Evolutionary conservation across 2,329 filamentous ascomycete species (phyloP).

Genomic region (Chalaropsis thielavioides): DNA sequence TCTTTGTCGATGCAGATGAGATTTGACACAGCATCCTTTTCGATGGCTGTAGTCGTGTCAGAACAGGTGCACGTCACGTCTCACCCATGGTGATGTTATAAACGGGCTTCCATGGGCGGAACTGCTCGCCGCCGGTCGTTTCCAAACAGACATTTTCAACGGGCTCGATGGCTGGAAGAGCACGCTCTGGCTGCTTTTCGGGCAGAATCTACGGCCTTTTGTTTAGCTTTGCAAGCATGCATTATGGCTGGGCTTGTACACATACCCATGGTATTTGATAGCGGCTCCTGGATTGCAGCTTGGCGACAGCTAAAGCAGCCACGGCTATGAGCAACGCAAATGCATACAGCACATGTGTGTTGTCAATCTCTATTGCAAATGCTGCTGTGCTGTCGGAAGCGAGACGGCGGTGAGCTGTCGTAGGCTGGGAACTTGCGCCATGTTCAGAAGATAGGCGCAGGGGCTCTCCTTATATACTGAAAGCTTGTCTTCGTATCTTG

Average conservation of each 20-base stretch:
- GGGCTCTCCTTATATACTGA: background rate
- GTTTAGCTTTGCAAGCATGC: background rate
- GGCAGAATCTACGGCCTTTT: constrained; percentile 1
- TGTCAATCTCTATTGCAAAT: background rate
- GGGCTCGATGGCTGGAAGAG: constrained; percentile 19
- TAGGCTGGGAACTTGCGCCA: background rate
- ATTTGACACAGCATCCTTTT: constrained; percentile 31
- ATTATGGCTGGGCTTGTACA: background rate
- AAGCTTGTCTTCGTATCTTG: background rate
- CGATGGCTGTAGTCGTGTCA: constrained; percentile 27
- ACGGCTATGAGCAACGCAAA: constrained; percentile 2
- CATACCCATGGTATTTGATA: background rate
- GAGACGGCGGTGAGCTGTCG: background rate
- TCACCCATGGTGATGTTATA: constrained; percentile 43
- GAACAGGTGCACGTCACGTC: constrained; percentile 6
- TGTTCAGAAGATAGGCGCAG: background rate
- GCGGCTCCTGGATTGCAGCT: background rate
- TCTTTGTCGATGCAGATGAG: constrained; percentile 39
- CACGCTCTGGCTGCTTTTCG: constrained; percentile 2
- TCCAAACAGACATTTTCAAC: constrained; percentile 29
- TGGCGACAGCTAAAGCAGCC: constrained; percentile 1
- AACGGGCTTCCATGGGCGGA: constrained; percentile 36
- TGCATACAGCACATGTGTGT: background rate
- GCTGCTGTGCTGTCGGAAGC: background rate
- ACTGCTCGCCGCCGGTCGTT: constrained; percentile 26